Evolutionary conservation across 257 asterid species (phyloP), one percentile per base, ranked within the genome.

Genomic region (Solanum clarkiae): DNA sequence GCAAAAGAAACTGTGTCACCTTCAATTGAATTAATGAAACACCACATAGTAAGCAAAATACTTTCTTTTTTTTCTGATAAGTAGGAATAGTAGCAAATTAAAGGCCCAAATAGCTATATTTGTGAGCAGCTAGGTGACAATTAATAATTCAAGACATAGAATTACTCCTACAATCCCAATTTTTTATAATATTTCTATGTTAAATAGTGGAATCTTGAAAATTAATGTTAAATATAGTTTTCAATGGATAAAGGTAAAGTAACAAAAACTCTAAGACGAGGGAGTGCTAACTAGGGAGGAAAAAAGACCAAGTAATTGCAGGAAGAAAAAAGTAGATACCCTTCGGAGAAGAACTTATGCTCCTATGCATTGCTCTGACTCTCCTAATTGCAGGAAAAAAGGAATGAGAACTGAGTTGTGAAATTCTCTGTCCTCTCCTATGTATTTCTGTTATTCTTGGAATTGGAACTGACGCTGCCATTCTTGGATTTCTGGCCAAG

Each of bases 1-100:
- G 99, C 96, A 71, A 88, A 88, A 87, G 86, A 80, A 74, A 83
- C 89, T 86, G 88, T 91, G 44, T 77, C 62, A 84, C 91, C 98
- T 94, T 88, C 89, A 84, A 84, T 86, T 26, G 86, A 77, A 87
- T 79, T 51, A 17, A 51, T 29, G 83, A 32, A 77, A 53, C 65
- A 79, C 49, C 65, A 79, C 60, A 79, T 10, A 79, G 65, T 26
- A 79, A 29, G 49, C 65, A 26, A 11, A 79, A 26, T 16, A 9
- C 1, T 32, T 32, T 32, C 45, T 45, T 1, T n/a, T 47, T 71
- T 75, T 77, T 29, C 26, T 10, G 63, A 14, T 16, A 77, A 51
- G 4, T 51, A 77, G 47, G 26, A 75, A 75, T 51, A 49, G 14
- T 75, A 75, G 36, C 24, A 75, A 77, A 77, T 77, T 22, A 5